Evolutionary conservation across 768 basidiomycete genomes (phyloP).

Genomic region (Sporobolomyces pararoseus): DNA sequence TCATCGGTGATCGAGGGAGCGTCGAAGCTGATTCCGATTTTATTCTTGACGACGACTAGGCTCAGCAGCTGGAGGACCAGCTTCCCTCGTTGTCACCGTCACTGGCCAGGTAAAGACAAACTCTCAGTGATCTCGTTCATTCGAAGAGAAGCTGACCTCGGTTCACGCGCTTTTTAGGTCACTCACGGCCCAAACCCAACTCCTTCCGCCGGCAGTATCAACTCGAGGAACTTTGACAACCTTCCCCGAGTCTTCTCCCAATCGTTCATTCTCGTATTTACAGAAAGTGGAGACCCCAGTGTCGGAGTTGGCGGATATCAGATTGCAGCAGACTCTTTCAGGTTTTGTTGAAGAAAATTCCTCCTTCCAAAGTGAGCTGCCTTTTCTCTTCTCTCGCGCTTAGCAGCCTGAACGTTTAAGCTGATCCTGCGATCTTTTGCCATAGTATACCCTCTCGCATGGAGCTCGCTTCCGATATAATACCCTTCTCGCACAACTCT

Average conservation of each 20-base stretch:
- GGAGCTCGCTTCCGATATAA: too few species aligned
- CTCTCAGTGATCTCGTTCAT: too few species aligned
- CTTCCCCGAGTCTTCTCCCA: constrained; percentile 41
- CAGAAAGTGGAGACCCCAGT: not conserved
- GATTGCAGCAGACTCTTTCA: constrained; percentile 34
- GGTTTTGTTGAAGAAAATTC: constrained; percentile 22
- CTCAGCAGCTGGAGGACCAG: constrained; percentile 9
- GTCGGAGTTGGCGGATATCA: constrained; percentile 21
- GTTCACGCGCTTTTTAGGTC: too few species aligned
- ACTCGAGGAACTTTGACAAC: constrained; percentile 26
- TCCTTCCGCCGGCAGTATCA: constrained; percentile 22
- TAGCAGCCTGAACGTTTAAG: too few species aligned
- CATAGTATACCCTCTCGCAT: too few species aligned
- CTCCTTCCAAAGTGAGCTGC: not conserved
- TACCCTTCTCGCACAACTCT: too few species aligned
- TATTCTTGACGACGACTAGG: not conserved
- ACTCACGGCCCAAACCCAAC: constrained; percentile 33
- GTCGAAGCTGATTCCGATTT: not conserved
- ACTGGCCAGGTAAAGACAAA: constrained; percentile 26
- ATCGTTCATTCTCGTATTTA: constrained; percentile 33
- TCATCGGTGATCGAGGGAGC: not conserved
- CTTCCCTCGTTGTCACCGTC: constrained; percentile 39
- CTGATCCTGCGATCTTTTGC: too few species aligned
- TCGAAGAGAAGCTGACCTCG: too few species aligned
- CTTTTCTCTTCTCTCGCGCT: too few species aligned